phyloP scores from a whole-genome alignment of 1,284 basidiomycete species.

The Blastosporella zonata region DNA sequence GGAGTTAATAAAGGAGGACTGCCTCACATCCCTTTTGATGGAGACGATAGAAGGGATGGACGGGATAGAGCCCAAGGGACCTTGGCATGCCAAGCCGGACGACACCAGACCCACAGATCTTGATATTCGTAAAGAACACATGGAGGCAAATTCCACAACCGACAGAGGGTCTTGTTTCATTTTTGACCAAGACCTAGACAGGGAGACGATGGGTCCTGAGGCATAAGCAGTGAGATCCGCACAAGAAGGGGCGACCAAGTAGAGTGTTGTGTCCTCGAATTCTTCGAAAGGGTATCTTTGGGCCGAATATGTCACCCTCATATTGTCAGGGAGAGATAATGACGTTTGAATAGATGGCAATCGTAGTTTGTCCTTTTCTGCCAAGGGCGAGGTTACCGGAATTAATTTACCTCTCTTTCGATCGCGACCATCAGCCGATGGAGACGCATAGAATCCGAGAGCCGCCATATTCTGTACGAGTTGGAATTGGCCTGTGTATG shows the following conservation, averaged over 20 bases:
- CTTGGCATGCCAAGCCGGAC: background rate
- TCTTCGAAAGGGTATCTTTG: background rate
- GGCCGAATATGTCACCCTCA: background rate
- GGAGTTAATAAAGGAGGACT: constrained; percentile 2
- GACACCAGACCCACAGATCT: background rate
- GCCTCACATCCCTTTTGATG: too few species aligned
- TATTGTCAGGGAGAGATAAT: constrained; percentile 2
- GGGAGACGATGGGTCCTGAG: constrained; percentile 2
- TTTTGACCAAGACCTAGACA: constrained; percentile 1
- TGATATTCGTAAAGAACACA: background rate
- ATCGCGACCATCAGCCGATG: background rate
- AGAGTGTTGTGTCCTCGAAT: constrained; percentile 12
- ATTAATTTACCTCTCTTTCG: background rate
- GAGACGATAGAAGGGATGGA: constrained; percentile 6
- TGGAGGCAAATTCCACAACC: background rate
- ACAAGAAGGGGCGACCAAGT: constrained; percentile 5
- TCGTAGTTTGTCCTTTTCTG: background rate
- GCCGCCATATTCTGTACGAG: background rate
- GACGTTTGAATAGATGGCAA: background rate
- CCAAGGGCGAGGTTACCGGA: background rate
- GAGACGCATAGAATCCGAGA: background rate
- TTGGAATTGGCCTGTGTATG: too few species aligned
- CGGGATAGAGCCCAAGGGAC: background rate
- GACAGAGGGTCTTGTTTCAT: background rate
- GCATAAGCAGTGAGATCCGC: constrained; percentile 11